Evolutionary conservation across 345 rosid genomes (phyloP).

Genomic region (Eucalyptus urophylla): DNA sequence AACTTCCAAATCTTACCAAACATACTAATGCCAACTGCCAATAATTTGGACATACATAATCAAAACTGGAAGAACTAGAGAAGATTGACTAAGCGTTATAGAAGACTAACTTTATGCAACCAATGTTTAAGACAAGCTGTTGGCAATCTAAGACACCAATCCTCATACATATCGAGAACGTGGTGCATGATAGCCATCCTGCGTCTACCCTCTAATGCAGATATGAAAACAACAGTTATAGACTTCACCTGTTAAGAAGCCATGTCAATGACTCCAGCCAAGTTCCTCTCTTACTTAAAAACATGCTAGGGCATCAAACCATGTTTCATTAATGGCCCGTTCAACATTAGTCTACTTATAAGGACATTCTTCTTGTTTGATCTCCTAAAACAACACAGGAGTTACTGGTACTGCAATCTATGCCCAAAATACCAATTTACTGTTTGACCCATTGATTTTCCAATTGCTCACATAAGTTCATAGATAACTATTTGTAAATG

Average conservation of each 20-base stretch:
- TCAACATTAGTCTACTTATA: neutral
- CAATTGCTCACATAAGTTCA: neutral
- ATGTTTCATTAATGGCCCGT: neutral
- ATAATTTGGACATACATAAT: no score
- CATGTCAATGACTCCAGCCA: neutral
- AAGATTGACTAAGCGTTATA: neutral
- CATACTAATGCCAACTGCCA: no score
- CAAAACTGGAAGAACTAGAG: neutral
- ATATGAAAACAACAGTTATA: constrained; percentile 70
- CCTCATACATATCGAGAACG: constrained; percentile 55
- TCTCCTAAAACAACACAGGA: neutral
- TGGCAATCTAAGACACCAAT: constrained; percentile 85
- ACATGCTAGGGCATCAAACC: neutral
- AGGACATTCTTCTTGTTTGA: neutral
- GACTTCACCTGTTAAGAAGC: constrained; percentile 52
- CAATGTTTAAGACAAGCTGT: constrained; percentile 89
- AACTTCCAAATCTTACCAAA: no score
- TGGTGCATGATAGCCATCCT: constrained; percentile 52
- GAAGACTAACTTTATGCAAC: constrained; percentile 56
- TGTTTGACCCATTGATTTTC: neutral
- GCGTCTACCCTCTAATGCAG: constrained; percentile 84
- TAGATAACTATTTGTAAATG: neutral
- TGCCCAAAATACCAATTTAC: neutral
- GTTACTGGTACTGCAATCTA: neutral
- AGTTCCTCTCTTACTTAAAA: neutral